phyloP scores from a whole-genome alignment of 192 early-diverging fungal genomes.

The Coemansia asiatica region DNA sequence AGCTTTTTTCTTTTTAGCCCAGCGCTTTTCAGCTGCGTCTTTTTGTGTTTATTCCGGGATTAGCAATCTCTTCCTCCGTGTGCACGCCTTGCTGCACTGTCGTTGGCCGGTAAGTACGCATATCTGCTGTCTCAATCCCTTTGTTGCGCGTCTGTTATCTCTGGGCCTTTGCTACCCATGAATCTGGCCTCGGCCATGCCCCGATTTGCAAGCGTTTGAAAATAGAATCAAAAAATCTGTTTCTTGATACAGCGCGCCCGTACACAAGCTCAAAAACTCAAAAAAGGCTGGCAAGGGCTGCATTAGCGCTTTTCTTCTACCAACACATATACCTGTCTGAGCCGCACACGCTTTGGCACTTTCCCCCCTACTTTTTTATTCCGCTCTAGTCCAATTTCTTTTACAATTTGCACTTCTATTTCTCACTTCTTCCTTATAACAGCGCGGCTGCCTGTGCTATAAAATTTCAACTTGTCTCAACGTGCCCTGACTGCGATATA shows the following conservation, averaged over 20 bases:
- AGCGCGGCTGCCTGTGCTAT: background rate
- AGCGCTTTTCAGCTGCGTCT: background rate
- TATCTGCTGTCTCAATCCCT: background rate
- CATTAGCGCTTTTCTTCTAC: background rate
- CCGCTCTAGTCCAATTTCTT: background rate
- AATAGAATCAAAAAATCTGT: background rate
- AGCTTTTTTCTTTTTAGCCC: background rate
- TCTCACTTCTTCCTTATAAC: background rate
- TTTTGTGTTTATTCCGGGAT: background rate
- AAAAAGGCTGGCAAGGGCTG: background rate
- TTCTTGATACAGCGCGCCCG: background rate
- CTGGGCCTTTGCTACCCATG: background rate
- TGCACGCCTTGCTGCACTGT: background rate
- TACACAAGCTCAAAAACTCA: background rate
- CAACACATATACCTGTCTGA: conserved; percentile 3
- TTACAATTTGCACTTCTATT: background rate
- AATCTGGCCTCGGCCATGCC: background rate
- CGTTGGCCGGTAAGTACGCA: background rate
- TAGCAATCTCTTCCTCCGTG: background rate
- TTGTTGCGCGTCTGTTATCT: too few species aligned
- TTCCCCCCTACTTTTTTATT: background rate
- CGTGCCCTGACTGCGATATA: too few species aligned
- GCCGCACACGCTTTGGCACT: background rate
- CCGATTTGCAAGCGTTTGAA: background rate
- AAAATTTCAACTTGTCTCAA: background rate